phyloP scores from a whole-genome alignment of 176 grass and related monocot species.

The Avena atlantica region DNA sequence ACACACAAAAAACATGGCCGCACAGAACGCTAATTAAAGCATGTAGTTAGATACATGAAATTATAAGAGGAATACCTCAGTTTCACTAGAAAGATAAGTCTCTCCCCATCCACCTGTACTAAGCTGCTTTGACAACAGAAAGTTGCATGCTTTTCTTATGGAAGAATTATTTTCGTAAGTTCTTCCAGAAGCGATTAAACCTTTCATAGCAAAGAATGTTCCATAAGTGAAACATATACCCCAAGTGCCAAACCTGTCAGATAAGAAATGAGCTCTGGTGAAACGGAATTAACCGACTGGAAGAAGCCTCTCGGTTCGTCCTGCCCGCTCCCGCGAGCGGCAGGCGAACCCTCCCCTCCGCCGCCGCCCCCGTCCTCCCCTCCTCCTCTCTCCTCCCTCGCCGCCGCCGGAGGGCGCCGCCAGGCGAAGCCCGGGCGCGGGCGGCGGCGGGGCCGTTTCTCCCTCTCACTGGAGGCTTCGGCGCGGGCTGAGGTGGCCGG shows the following conservation, averaged over 20 bases:
- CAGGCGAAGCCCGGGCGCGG: no score
- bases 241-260: slow-evolving; percentile 56
- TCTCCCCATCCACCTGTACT: slow-evolving; percentile 62
- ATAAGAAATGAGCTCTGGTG: background rate
- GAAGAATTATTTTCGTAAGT: slow-evolving; percentile 50
- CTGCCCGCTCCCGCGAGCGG: no score
- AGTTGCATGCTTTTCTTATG: slow-evolving; percentile 59
- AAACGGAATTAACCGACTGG: no score
- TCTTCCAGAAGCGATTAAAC: slow-evolving; percentile 48
- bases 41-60: background rate
- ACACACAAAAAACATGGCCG: background rate
- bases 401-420: no score
- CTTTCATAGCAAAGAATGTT: slow-evolving; percentile 54
- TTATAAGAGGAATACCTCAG: background rate
- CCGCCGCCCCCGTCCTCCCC: no score
- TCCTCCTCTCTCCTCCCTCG: no score
- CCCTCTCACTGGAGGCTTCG: no score
- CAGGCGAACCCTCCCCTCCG: no score
- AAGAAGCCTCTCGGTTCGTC: no score
- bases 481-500: no score
- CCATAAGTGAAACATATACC: slow-evolving; percentile 69
- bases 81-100: slow-evolving; percentile 42
- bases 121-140: slow-evolving; percentile 58
- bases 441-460: no score
- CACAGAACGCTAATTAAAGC: background rate